Conservation (phyloP, 2,329 filamentous ascomycete species). For the Xenosphaeropsis pyriputrescens region DNA sequence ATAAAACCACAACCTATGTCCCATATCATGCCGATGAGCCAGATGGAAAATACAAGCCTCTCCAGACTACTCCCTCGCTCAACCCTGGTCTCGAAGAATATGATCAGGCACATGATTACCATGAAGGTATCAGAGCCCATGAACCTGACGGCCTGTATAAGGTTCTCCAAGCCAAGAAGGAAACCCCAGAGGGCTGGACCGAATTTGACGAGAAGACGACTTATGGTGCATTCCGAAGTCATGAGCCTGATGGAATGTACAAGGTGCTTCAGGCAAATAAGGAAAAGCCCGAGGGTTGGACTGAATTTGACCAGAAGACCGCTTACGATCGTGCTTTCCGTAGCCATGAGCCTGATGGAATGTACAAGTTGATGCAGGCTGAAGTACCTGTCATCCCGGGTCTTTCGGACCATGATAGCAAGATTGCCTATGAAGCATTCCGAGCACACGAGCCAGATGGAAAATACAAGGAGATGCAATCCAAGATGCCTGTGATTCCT, state of each 20-base stretch:
- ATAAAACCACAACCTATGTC: constrained; percentile 17
- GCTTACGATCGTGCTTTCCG: constrained; percentile 17
- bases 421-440: constrained; percentile 18
- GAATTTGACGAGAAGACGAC: constrained; percentile 6
- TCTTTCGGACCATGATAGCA: constrained; percentile 3
- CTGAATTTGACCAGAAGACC: not conserved
- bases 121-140: constrained; percentile 6
- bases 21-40: constrained; percentile 10
- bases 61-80: no score
- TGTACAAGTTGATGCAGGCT: no score
- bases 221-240: constrained; percentile 20
- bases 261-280: constrained; percentile 18
- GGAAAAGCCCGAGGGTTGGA: constrained; percentile 21
- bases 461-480: constrained; percentile 11
- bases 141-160: constrained; percentile 23
- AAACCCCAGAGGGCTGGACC: constrained; percentile 20
- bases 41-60: no score
- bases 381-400: constrained; percentile 7
- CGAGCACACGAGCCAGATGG: constrained; percentile 24
- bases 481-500: constrained; percentile 15
- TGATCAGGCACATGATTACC: no score
- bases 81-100: no score
- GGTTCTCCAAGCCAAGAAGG: constrained; percentile 16
- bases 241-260: constrained; percentile 22
- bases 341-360: constrained; percentile 21